These are phyloP conservation scores for Epichloe elymi DNA, from an alignment of 2,329 filamentous ascomycete species.

Conservation along the genomic window DNA sequence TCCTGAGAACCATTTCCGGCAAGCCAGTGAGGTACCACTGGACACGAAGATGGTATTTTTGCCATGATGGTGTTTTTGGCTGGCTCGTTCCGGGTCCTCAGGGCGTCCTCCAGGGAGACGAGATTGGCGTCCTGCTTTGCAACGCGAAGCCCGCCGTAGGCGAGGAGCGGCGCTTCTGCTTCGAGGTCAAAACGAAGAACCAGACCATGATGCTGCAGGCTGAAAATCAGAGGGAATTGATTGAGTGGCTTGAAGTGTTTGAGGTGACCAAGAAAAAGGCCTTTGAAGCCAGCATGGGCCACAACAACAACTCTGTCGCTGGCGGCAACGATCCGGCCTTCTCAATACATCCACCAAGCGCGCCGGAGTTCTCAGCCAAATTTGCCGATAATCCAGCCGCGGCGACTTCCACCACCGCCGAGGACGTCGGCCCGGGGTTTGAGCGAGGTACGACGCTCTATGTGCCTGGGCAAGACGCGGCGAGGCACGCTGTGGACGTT, in stretches of 20 bases:
- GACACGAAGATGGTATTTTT: conserved; percentile 89
- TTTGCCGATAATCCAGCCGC: conserved; percentile 51
- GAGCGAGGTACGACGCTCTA: conserved; percentile 55
- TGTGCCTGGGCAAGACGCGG: conserved; percentile 44
- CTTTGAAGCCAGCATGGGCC: conserved; percentile 56
- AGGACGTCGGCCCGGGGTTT: conserved; percentile 24
- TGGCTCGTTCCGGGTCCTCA: conserved; percentile 76
- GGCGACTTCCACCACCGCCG: conserved; percentile 40
- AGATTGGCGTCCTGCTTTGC: conserved; percentile 88
- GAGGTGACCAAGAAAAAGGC: conserved; percentile 89
- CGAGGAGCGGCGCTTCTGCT: conserved; percentile 91
- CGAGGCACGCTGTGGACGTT: conserved; percentile 63
- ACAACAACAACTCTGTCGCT: conserved; percentile 33
- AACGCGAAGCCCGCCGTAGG: conserved; percentile 81
- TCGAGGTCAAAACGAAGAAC: conserved; percentile 97
- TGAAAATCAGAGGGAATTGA: conserved; percentile 84
- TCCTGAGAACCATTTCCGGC: conserved; percentile 65
- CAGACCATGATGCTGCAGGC: conserved; percentile 80
- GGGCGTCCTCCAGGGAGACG: conserved; percentile 89
- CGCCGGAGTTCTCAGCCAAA: conserved; percentile 83
- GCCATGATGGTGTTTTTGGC: conserved; percentile 90
- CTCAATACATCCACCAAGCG: conserved; percentile 75
- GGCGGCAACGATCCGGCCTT: conserved; percentile 63
- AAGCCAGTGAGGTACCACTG: conserved; percentile 86
- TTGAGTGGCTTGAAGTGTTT: conserved; percentile 87